Conservation (phyloP, 305 asterid species). For the Fraxinus greggii region DNA sequence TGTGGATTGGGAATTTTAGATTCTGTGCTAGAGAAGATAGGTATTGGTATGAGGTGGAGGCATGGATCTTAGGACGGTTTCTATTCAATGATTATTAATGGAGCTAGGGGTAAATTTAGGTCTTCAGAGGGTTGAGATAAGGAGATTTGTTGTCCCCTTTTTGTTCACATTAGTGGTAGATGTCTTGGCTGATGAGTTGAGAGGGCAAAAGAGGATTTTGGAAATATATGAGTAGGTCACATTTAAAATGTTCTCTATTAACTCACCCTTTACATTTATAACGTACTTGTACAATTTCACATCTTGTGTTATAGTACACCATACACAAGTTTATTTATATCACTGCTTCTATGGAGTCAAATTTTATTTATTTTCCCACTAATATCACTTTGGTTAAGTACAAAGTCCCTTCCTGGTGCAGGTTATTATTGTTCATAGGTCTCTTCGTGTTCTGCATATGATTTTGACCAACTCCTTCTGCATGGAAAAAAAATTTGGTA, state of each 20-base stretch:
- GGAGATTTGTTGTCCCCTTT: not conserved
- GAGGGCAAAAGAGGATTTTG: not conserved
- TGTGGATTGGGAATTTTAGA: not conserved
- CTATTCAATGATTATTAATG: not conserved
- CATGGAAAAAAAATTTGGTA: constrained; percentile 40
- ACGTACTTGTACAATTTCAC: not conserved
- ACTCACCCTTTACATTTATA: not conserved
- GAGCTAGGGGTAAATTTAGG: not conserved
- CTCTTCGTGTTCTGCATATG: constrained; percentile 64
- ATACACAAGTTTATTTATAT: not conserved
- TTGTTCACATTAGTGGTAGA: not conserved
- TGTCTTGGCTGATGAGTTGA: not conserved
- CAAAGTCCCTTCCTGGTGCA: constrained; percentile 35
- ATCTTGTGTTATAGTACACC: not conserved
- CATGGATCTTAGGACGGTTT: not conserved
- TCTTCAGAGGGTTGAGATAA: not conserved
- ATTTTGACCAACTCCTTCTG: constrained; percentile 47
- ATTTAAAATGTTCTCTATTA: not conserved
- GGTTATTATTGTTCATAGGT: constrained; percentile 61
- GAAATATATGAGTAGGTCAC: not conserved
- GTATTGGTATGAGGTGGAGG: not conserved
- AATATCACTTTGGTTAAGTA: constrained; percentile 21
- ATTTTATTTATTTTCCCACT: not conserved
- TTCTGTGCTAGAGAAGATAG: not conserved
- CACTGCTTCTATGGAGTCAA: not conserved